phyloP scores from a whole-genome alignment of 257 asterid genomes.

The Nemophila menziesii region DNA sequence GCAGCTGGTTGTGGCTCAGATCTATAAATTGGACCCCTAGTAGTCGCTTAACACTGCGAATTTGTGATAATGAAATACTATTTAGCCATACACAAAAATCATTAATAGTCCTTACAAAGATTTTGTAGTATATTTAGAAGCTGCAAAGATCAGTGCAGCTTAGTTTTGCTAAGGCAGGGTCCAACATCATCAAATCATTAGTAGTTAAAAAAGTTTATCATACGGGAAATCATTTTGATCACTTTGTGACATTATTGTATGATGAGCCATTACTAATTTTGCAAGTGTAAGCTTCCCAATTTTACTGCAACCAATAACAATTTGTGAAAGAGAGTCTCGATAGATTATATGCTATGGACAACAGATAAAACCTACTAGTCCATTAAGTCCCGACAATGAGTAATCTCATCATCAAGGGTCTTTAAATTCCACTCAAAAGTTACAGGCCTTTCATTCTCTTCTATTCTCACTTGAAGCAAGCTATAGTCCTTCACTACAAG shows the following conservation, averaged over 20 bases:
- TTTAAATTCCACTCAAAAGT: conserved; percentile 36
- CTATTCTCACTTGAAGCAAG: conserved; percentile 29
- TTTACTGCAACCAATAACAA: conserved; percentile 49
- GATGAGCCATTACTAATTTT: conserved; percentile 65
- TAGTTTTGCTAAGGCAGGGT: conserved; percentile 69
- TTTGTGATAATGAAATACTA: conserved; percentile 58
- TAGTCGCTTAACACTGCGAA: conserved; percentile 56
- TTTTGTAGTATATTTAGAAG: conserved; percentile 24
- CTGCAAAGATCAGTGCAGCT: conserved; percentile 65
- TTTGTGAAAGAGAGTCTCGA: too few relatives aligned
- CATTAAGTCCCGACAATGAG: conserved; percentile 56
- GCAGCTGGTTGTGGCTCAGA: conserved; percentile 79
- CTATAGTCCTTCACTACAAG: conserved; percentile 26
- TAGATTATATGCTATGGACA: conserved; percentile 10
- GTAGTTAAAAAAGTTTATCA: conserved; percentile 69
- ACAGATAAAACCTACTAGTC: conserved; percentile 47
- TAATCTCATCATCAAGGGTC: conserved; percentile 51
- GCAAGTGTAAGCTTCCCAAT: conserved; percentile 93
- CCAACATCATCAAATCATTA: conserved; percentile 50
- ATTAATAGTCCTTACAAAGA: too few relatives aligned
- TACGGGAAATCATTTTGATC: conserved; percentile 22
- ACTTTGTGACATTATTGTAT: conserved; percentile 37
- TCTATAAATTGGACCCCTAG: conserved; percentile 92
- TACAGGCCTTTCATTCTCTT: conserved; percentile 22
- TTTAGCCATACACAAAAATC: conserved; percentile 43